Evolutionary conservation across 352 stramenopile genomes (phyloP), one percentile per base, ranked within the genome.

Genomic region (Thraustotheca clavata): DNA sequence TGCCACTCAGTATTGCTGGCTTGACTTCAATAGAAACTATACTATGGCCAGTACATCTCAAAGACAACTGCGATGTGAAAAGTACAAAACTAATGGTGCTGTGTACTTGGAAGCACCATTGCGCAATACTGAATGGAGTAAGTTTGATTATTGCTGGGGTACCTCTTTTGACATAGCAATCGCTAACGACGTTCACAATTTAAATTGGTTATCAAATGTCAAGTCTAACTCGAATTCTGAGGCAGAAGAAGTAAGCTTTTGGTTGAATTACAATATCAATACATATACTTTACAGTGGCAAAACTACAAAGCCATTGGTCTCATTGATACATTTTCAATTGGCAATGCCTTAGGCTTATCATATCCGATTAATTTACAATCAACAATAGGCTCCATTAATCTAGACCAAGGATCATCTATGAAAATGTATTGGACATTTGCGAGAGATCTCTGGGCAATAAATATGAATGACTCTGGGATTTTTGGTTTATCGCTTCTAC

Each of bases 381-480:
- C 50, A 6, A 20, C 14, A 26, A 60, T 48, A 9, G 50, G 50
- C 4, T 24, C 50, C 34, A 48, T 47, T 22, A 18, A 46, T 11
- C 3, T 47, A 20, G 3, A 16, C 6, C 32, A n/a, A 9, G 20
- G 18, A 8, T 48, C 50, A 8, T 39, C 50, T 34, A 26, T n/a
- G 29, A 60, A 60, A n/a, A 31, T 47, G 4, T 60, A 60, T 14
- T 60, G 50, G 50, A 60, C 50, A 12, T 60, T 60, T 43, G 50
- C 50, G 12, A 43, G 50, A 11, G 50, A 60, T 43, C 29, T 60
- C n/a, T 60, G 50, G 50, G 57, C 36, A 16, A 33, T 65, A 14
- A 46, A 29, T 3, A 40, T 33, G 41, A 65, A 65, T 39, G 38
- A 18, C 18, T 46, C 57, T 38, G 16, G 22, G 11, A 34, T 65